Conservation (phyloP, 257 asterid genomes). For the Solanum tacnaense region DNA sequence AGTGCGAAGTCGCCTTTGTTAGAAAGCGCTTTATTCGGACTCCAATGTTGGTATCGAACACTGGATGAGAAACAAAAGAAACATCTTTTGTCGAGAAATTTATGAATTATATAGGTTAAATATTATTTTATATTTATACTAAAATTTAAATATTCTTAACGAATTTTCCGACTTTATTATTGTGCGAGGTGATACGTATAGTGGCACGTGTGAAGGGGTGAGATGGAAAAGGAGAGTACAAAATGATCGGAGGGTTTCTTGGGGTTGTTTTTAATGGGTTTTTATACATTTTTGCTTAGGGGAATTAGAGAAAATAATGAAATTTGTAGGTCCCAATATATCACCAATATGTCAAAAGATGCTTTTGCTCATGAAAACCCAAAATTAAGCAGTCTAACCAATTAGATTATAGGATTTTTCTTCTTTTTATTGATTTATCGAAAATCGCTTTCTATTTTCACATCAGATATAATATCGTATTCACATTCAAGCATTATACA, state of each 20-base stretch:
- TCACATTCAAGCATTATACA: not conserved
- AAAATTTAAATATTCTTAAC: too few relatives aligned
- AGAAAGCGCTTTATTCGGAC: too few relatives aligned
- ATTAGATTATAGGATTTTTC: not conserved
- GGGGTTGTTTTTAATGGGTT: not conserved
- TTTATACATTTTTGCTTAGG: not conserved
- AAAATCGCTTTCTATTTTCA: not conserved
- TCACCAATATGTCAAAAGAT: not conserved
- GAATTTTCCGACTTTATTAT: too few relatives aligned
- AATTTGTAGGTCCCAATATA: not conserved
- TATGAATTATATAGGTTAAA: too few relatives aligned
- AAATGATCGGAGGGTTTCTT: not conserved
- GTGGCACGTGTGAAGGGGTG: not conserved
- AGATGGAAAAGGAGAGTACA: not conserved
- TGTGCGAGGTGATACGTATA: not conserved
- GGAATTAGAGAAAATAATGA: not conserved
- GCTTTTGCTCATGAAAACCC: not conserved
- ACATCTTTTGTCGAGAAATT: too few relatives aligned
- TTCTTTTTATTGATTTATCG: not conserved
- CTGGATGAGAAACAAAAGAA: too few relatives aligned
- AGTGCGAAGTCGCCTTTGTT: too few relatives aligned
- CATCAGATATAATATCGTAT: not conserved
- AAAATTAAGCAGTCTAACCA: not conserved
- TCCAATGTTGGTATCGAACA: rapidly evolving
- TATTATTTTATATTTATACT: too few relatives aligned